Conservation (phyloP, 176 grass and related monocot species). For the Tillandsia fasciculata region DNA sequence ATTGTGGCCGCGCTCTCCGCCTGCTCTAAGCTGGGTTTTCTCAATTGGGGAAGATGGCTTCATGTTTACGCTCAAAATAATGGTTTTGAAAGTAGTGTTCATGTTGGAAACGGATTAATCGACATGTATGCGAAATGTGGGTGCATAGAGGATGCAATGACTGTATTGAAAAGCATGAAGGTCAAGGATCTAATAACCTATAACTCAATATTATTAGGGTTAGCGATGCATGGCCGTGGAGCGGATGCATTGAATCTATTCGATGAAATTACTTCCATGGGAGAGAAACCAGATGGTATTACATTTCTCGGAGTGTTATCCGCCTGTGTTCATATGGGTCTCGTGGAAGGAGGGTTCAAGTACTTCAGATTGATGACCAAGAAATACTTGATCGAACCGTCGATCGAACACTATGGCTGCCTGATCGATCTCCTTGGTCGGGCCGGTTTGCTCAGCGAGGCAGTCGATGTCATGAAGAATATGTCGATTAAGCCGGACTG, state of each 20-base stretch:
- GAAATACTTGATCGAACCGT: conserved; percentile 4
- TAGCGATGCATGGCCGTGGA: conserved; percentile 15
- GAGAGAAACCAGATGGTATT: conserved; percentile 12
- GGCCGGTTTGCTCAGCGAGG: conserved; percentile 8
- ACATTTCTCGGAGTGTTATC: conserved; percentile 12
- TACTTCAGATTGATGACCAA: conserved; percentile 8
- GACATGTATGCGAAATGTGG: conserved; percentile 23
- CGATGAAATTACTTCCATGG: not conserved
- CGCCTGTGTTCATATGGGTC: conserved; percentile 17
- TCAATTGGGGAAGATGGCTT: conserved; percentile 17
- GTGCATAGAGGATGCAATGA: conserved; percentile 3
- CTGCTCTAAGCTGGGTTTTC: conserved; percentile 4
- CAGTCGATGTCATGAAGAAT: conserved; percentile 1
- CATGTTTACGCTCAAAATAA: conserved; percentile 5
- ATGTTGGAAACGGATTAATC: conserved; percentile 12
- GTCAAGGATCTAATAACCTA: conserved; percentile 13
- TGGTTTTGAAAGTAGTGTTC: conserved; percentile 1
- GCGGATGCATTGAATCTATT: conserved; percentile 15
- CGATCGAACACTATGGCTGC: conserved; percentile 17
- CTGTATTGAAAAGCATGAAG: not conserved
- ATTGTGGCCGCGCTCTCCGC: conserved; percentile 11
- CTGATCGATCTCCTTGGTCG: conserved; percentile 17
- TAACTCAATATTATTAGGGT: conserved; percentile 18
- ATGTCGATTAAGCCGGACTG: conserved; percentile 15
- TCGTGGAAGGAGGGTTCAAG: conserved; percentile 2